Percentiles rank a stretch among this genome's conserved stretches.
phyloP scores from a whole-genome alignment of 805 yeast species.

The Yarrowia sp. region DNA sequence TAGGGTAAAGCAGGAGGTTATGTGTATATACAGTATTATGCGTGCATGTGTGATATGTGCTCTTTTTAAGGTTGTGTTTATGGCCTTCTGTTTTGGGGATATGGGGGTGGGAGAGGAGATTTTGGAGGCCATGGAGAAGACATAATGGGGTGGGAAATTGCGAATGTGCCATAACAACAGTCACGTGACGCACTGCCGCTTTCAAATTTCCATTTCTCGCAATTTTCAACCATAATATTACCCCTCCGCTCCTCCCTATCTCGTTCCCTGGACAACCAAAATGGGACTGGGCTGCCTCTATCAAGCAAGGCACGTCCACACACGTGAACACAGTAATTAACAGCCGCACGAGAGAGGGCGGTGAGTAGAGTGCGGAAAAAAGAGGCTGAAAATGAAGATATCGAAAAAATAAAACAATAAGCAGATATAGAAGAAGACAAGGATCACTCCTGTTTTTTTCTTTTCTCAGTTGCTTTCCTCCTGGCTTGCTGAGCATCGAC shows the following conservation, averaged over 20 bases:
- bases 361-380: too few relatives aligned
- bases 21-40: slow-evolving; percentile 8
- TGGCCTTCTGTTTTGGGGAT: slow-evolving; percentile 9
- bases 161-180: too few relatives aligned
- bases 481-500: too few relatives aligned
- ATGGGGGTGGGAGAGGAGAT: background rate
- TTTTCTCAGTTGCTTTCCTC: too few relatives aligned
- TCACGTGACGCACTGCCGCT: too few relatives aligned
- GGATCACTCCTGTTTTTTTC: too few relatives aligned
- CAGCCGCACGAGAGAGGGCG: slow-evolving; percentile 8
- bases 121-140: background rate
- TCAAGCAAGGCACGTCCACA: slow-evolving; percentile 22
- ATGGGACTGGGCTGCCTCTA: slow-evolving; percentile 3
- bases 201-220: too few relatives aligned
- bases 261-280: slow-evolving; percentile 5
- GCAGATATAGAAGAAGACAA: too few relatives aligned
- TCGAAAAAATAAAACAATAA: too few relatives aligned
- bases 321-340: slow-evolving; percentile 8
- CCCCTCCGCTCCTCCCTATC: background rate
- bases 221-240: too few relatives aligned
- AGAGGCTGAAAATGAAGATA: too few relatives aligned
- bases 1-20: background rate
- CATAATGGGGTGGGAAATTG: too few relatives aligned
- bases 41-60: background rate
- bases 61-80: slow-evolving; percentile 5